Evolutionary conservation across 495 filamentous ascomycete genomes (phyloP), one percentile per base, ranked within the genome.

Genomic region (Thermochaetoides thermophila): DNA sequence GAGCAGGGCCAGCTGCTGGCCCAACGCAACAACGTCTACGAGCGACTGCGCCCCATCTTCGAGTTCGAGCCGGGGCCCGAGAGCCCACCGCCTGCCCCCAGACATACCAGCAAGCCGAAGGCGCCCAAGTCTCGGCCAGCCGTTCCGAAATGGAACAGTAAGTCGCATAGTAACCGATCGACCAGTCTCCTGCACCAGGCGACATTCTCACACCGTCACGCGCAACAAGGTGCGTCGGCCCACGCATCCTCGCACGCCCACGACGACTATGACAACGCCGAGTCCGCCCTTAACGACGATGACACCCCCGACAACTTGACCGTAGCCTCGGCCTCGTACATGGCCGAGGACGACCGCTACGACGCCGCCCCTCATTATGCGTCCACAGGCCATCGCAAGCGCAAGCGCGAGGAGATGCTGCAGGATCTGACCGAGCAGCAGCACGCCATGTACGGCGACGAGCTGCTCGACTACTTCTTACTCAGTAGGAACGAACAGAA

Each of bases 391-490:
- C 74, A 74, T 37, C 70, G 80, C 38, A 92, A 93, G 58, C 71
- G 83, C 27, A 83, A 87, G 60, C 71, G 77, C 17, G 76, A 80
- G 28, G 71, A 79, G 42, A 55, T 71, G 36, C 51, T 69, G 24
- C 69, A 81, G 60, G 73, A 74, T 6, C 56, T 76, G 29, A 72
- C 60, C 31, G 81, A 92, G 40, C 81, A 83, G 43, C 73, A 83
- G 38, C 83, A 92, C 52, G 72, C 78, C n/a, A 63, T 86, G 14
- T 96, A 93, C 54, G 79, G 81, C 13, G 89, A 97, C 38, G 78
- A 81, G 37, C 70, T 97, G 9, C 65, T 97, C 23, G 89, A 97
- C 48, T 96, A 96, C 54, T 96, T 96, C 48, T 76, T 94, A 66
- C 61, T 82, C 19, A 78, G 77, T 16, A 71, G 75, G 15, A 75